Evolutionary conservation across 345 rosid genomes (phyloP).

Genomic region (Chamaenerion angustifolium): DNA sequence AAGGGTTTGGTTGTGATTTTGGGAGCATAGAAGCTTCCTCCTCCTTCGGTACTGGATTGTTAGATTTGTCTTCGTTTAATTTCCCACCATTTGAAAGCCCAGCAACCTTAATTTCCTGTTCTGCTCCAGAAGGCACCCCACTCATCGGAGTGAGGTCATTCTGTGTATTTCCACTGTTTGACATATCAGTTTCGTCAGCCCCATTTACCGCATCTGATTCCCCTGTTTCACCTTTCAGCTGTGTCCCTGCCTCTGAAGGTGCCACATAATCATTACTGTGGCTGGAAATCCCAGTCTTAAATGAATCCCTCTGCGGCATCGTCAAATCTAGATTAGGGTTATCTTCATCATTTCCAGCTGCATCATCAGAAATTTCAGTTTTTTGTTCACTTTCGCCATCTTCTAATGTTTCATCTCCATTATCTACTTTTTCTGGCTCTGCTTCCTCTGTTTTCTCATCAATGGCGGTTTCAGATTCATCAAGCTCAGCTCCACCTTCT

Average conservation of each 20-base stretch:
- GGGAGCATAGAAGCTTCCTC: slow-evolving; percentile 30
- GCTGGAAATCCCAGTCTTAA: slow-evolving; percentile 28
- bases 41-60: slow-evolving; percentile 14
- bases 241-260: slow-evolving; percentile 37
- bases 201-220: slow-evolving; percentile 29
- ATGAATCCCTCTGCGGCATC: slow-evolving; percentile 18
- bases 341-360: slow-evolving; percentile 15
- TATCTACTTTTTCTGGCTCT: slow-evolving; percentile 23
- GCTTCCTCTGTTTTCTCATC: slow-evolving; percentile 18
- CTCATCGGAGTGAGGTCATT: slow-evolving; percentile 34
- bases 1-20: slow-evolving; percentile 56
- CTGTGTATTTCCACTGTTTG: slow-evolving; percentile 20
- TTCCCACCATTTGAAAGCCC: slow-evolving; percentile 37
- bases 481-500: slow-evolving; percentile 25
- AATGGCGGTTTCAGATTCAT: slow-evolving; percentile 8
- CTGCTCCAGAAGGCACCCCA: slow-evolving; percentile 34
- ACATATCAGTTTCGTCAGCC: slow-evolving; percentile 34
- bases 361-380: slow-evolving; percentile 27
- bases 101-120: slow-evolving; percentile 33
- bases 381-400: slow-evolving; percentile 27
- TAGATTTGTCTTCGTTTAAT: slow-evolving; percentile 30
- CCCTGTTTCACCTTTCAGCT: slow-evolving; percentile 30
- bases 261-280: slow-evolving; percentile 22
- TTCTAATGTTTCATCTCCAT: slow-evolving; percentile 32
- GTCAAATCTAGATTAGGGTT: slow-evolving; percentile 22